Evolutionary conservation across 2,329 filamentous ascomycete species (phyloP), one percentile per base, ranked within the genome.

Genomic region (Metarhizium anisopliae): DNA sequence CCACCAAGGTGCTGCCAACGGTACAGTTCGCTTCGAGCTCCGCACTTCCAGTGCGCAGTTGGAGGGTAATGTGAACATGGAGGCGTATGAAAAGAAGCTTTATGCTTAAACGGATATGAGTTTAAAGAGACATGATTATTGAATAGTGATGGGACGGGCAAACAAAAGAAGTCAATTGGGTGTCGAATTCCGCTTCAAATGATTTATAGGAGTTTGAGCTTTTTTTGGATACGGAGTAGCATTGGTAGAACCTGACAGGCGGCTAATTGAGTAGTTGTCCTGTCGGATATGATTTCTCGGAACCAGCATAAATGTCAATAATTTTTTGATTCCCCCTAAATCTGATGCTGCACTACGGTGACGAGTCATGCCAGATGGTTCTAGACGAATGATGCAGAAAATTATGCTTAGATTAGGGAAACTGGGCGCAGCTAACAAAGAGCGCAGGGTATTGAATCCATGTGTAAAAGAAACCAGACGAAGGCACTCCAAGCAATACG

Each of bases 31-130:
- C 67, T 99, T 99, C 70, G 94, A 99, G 80, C 81, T 97, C 67
- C 83, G 94, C 66, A 97, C 91, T 59, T 88, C 91, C 58, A 96
- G 91, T 73, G 94, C 94, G 52, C 91, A 96, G 82, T 82, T 95
- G 58, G 94, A 99, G 80, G 94, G 94, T 61, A 94, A 93, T 70
- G 92, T 99, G 59, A 95, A 97, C 77, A 91, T 99, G 81, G 91
- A 97, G 79, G 93, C 90, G 71, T 97, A 95, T 72, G 94, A 97
- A 81, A 99, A 99, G 88, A 99, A 97, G 83, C 87, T 99, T 63
- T 99, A 95, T 76, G 90, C 91, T 66, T 96, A 84, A 73, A 51
- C 36, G 35, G 20, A 40, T 6, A 25, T 30, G 4, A 43, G 20
- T 32, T 45, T 18, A 2, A n/a, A 45, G 49, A 52, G 30, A 42